phyloP scores from a whole-genome alignment of 202 grass and related monocot genomes.

The Miscanthus sacchariflorus region DNA sequence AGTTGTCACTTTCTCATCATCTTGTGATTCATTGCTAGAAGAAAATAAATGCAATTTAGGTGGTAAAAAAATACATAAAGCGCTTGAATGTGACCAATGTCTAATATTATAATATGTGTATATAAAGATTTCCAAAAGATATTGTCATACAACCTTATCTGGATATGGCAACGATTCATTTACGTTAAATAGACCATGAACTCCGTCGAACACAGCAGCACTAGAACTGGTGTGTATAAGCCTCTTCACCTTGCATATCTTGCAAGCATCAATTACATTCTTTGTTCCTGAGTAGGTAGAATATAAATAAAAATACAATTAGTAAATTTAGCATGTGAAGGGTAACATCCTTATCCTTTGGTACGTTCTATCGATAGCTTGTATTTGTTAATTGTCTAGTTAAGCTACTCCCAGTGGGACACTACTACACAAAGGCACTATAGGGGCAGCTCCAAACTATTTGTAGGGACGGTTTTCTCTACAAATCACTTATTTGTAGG shows the following conservation, averaged over 20 bases:
- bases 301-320: background rate
- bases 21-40: background rate
- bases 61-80: background rate
- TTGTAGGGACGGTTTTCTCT: too few species aligned
- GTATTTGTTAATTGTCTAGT: too few species aligned
- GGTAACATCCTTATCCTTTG: too few species aligned
- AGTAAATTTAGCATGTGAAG: background rate
- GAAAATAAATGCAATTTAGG: background rate
- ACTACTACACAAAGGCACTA: too few species aligned
- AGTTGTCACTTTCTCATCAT: background rate
- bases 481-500: too few species aligned
- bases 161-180: constrained; percentile 71
- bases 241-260: constrained; percentile 62
- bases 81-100: background rate
- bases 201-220: constrained; percentile 70
- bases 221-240: constrained; percentile 80
- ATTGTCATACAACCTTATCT: constrained; percentile 47
- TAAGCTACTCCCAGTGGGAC: too few species aligned
- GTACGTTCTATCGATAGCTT: too few species aligned
- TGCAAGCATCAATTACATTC: constrained; percentile 71
- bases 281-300: constrained; percentile 56
- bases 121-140: background rate
- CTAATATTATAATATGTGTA: too few species aligned
- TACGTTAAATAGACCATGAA: constrained; percentile 59
- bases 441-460: too few species aligned